Conservation (phyloP, 176 grass and related monocot genomes). For the Areca catechu region DNA sequence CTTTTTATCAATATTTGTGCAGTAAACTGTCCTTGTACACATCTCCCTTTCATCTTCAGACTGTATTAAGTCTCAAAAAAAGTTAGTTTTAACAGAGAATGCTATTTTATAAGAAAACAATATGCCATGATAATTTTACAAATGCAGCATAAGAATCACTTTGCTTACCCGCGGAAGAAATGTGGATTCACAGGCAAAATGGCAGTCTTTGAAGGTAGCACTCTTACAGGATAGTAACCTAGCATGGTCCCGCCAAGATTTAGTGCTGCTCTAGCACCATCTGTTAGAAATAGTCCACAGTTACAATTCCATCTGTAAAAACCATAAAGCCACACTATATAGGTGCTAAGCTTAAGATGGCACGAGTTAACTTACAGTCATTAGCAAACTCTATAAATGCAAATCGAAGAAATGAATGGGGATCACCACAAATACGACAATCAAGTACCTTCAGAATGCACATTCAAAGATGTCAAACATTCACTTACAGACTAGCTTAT, state of each 20-base stretch:
- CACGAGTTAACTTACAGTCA: slow-evolving; percentile 40
- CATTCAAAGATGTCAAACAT: no score
- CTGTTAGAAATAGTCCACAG: slow-evolving; percentile 31
- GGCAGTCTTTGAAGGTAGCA: slow-evolving; percentile 89
- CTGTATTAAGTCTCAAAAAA: slow-evolving; percentile 22
- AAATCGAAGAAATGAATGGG: slow-evolving; percentile 79
- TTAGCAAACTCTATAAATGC: slow-evolving; percentile 93
- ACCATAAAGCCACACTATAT: no score
- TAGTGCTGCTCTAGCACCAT: slow-evolving; percentile 65
- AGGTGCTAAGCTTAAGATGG: no score
- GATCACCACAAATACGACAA: slow-evolving; percentile 90
- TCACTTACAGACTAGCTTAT: no score
- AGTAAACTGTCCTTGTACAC: slow-evolving; percentile 88
- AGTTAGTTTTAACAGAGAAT: no score
- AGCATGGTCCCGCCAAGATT: slow-evolving; percentile 60
- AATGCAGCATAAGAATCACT: no score
- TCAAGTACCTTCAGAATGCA: slow-evolving; percentile 57
- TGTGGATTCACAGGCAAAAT: slow-evolving; percentile 91
- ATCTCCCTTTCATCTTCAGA: slow-evolving; percentile 82
- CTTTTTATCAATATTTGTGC: slow-evolving; percentile 98
- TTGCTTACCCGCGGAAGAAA: slow-evolving; percentile 70
- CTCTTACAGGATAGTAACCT: slow-evolving; percentile 78
- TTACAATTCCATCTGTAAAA: background rate
- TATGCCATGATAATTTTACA: no score
- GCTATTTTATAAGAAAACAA: no score